These are phyloP conservation scores for Pseudogymnoascus sp. DNA, from an alignment of 2,329 filamentous ascomycete genomes.

Conservation along the genomic window DNA sequence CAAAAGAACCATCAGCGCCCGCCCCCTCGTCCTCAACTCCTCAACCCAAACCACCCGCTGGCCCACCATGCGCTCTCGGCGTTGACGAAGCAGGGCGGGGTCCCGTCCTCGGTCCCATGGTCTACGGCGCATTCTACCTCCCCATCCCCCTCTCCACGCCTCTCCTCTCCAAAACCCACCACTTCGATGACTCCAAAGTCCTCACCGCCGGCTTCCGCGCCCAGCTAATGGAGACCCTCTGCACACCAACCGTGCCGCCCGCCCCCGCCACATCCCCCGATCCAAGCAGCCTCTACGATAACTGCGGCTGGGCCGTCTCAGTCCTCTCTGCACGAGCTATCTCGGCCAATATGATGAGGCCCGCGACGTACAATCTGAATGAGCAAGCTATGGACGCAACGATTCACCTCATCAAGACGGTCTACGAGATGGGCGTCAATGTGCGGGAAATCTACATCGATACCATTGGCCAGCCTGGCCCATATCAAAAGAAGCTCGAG, in stretches of 20 bases:
- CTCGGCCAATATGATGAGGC: constrained; percentile 30
- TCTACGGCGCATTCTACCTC: constrained; percentile 66
- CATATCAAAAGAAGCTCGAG: constrained; percentile 80
- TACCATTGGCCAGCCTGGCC: constrained; percentile 75
- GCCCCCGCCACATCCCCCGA: background rate
- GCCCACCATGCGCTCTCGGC: constrained; percentile 67
- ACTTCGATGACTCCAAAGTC: constrained; percentile 93
- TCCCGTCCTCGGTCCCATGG: constrained; percentile 80
- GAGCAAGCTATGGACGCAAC: constrained; percentile 94
- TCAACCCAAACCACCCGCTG: constrained; percentile 12
- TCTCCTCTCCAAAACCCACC: constrained; percentile 70
- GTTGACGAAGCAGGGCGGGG: constrained; percentile 92
- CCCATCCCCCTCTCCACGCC: constrained; percentile 64
- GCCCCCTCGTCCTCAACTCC: constrained; percentile 24
- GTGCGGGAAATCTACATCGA: constrained; percentile 89
- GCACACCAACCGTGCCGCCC: constrained; percentile 43
- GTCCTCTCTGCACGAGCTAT: constrained; percentile 62
- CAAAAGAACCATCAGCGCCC: constrained; percentile 21
- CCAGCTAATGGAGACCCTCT: constrained; percentile 61
- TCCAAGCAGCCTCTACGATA: constrained; percentile 45
- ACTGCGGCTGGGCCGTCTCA: constrained; percentile 78
- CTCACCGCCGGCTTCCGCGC: constrained; percentile 75
- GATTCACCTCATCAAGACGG: constrained; percentile 68
- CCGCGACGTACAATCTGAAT: constrained; percentile 76
- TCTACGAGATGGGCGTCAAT: constrained; percentile 72